A percentile compares a stretch with the other conserved stretches of the same genome.
Evolutionary conservation across 306 rosid genomes (phyloP).

Genomic region (Oxytropis ochrocephala): DNA sequence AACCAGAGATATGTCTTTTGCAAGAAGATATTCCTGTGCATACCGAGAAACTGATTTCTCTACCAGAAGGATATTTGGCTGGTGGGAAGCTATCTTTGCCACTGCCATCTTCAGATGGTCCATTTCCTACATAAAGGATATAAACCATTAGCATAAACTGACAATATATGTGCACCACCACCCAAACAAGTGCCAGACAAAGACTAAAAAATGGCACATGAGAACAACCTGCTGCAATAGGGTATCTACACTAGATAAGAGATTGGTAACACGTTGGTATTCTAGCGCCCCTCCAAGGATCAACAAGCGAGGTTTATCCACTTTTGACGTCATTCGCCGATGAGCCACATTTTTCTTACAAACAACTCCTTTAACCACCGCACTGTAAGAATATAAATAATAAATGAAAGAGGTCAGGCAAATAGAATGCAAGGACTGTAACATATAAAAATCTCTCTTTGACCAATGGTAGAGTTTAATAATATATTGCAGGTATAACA

Average conservation of each 20-base stretch:
- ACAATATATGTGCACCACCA: conserved; percentile 5
- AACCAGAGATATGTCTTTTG: conserved; percentile 81
- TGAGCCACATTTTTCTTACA: conserved; percentile 97
- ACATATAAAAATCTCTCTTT: conserved; percentile 16
- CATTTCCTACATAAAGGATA: conserved; percentile 65
- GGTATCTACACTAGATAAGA: conserved; percentile 89
- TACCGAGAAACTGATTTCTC: conserved; percentile 94
- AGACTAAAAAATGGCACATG: conserved; percentile 21
- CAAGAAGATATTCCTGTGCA: conserved; percentile 94
- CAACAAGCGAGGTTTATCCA: conserved; percentile 69
- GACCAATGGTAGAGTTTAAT: conserved; percentile 4
- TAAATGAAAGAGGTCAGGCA: conserved; percentile 13
- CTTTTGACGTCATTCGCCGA: conserved; percentile 76
- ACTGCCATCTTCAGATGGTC: conserved; percentile 99
- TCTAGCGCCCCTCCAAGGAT: conserved; percentile 98
- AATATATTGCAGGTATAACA: neutral
- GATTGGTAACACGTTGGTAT: conserved; percentile 86
- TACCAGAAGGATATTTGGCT: conserved; percentile 82
- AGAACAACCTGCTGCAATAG: conserved; percentile 92
- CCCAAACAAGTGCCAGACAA: conserved; percentile 7
- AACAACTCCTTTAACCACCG: conserved; percentile 88
- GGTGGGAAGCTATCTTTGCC: conserved; percentile 77
- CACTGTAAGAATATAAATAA: conserved; percentile 38
- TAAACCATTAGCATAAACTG: conserved; percentile 9
- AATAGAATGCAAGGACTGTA: conserved; percentile 5